Percentiles rank a stretch among this genome's conserved stretches.
These are phyloP conservation scores for Fusarium transvaalense DNA, from an alignment of 2,329 filamentous ascomycete species.

Conservation along the genomic window DNA sequence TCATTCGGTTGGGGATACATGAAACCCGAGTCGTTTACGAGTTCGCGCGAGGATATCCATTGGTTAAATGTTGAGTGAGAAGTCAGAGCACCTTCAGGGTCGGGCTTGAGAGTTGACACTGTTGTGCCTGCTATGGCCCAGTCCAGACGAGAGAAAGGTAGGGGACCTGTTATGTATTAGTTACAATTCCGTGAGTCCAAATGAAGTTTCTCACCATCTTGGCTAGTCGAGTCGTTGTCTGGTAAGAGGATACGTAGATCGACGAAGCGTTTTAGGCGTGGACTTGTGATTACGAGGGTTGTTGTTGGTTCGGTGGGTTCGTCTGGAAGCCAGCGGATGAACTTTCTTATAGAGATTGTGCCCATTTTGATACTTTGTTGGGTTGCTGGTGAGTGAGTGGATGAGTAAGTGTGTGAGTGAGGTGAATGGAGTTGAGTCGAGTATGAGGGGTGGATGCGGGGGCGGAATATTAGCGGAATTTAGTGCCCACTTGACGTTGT, in stretches of 20 bases:
- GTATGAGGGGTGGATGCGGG: constrained; percentile 19
- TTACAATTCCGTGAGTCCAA: neutral
- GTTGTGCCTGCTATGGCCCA: constrained; percentile 75
- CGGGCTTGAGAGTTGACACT: constrained; percentile 50
- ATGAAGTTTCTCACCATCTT: constrained; percentile 30
- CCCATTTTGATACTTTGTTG: constrained; percentile 50
- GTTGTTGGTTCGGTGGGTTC: constrained; percentile 69
- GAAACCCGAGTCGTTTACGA: constrained; percentile 66
- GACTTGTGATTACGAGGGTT: constrained; percentile 74
- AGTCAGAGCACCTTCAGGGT: constrained; percentile 46
- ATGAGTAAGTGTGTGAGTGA: too few species aligned
- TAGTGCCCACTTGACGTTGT: too few species aligned
- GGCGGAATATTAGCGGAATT: constrained; percentile 21
- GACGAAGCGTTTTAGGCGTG: constrained; percentile 65
- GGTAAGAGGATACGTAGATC: constrained; percentile 68
- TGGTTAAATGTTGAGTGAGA: constrained; percentile 66
- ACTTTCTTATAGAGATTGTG: constrained; percentile 68
- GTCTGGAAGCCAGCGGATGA: constrained; percentile 69
- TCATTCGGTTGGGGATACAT: constrained; percentile 61
- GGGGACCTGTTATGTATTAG: constrained; percentile 26
- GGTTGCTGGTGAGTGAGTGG: neutral
- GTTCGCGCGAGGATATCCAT: constrained; percentile 69
- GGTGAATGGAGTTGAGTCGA: neutral
- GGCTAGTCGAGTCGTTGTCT: constrained; percentile 28
- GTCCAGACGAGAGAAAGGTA: constrained; percentile 60